Evolutionary conservation across 2,329 filamentous ascomycete genomes (phyloP), one percentile per base, ranked within the genome.

Genomic region (Claviceps purpurea): DNA sequence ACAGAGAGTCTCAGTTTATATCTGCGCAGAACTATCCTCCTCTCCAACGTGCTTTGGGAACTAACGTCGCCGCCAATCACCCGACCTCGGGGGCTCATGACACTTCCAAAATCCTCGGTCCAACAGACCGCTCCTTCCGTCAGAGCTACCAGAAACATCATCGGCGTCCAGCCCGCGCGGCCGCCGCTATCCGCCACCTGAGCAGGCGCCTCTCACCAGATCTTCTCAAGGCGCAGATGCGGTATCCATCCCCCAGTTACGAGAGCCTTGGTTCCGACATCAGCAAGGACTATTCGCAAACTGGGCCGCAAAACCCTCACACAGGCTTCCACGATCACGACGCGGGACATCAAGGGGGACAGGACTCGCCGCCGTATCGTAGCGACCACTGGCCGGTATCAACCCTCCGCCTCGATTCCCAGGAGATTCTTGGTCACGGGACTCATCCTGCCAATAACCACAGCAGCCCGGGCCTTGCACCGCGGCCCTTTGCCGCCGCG

Each of bases 181-280:
- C 60, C 20, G 61, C 58, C 6, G 57, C 59, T 14, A 54, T 61
- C 22, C 56, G 60, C 20, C 58, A 57, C 1, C 56, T 68, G 49
- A 62, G 58, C 26, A 62, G 56, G 24, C 53, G 59, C 3, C 62
- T 68, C 42, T 59, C 57, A 18, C 52, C 43, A 8, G 54, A 57
- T 13, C 30, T 20, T n/a, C 30, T 47, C 11, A 20, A 44, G 39
- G 14, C 49, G 42, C 42, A 43, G 20, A 22, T 48, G 54, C 52
- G 58, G n/a, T 53, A 54, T 1, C 55, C 61, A 11, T 57, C 55
- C 10, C 59, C 57, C 37, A 65, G 64, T 47, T 67, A 67, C 39
- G 56, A 62, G 30, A 66, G 62, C 49, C 58, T 68, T 18, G 59
- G 59, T 16, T 68, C 65, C 2, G 59, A 64, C 7, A 44, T 50